Evolutionary conservation across 2,329 filamentous ascomycete species (phyloP).

Genomic region (Zopfia rhizophila): DNA sequence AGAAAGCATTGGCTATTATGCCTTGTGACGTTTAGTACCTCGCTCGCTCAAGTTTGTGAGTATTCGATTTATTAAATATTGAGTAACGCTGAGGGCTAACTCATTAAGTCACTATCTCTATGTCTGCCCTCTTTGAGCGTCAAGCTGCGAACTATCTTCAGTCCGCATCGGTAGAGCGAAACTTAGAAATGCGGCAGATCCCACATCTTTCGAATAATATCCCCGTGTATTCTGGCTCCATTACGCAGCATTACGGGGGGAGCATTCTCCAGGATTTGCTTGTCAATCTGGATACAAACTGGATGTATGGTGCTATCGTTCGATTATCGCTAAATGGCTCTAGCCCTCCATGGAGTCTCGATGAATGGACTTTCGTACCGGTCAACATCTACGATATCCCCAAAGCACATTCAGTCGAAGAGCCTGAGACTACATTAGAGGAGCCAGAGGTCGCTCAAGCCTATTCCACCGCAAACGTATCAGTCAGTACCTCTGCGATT

Average conservation of each 20-base stretch:
- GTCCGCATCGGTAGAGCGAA: slow-evolving; percentile 6
- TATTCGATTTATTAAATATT: background rate
- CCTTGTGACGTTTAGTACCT: slow-evolving; percentile 20
- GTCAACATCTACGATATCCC: slow-evolving; percentile 21
- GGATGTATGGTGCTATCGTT: slow-evolving; percentile 24
- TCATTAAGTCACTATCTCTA: slow-evolving; percentile 23
- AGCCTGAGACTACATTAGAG: no score
- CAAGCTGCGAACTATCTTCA: slow-evolving; percentile 11
- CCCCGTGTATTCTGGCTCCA: slow-evolving; percentile 1
- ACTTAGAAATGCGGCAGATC: slow-evolving; percentile 18
- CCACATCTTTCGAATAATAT: slow-evolving; percentile 11
- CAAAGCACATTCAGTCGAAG: no score
- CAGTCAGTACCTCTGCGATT: slow-evolving; percentile 18
- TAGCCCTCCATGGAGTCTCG: slow-evolving; percentile 23
- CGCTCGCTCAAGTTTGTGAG: slow-evolving; percentile 27
- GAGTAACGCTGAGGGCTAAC: background rate
- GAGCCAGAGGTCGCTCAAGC: no score
- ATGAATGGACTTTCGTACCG: slow-evolving; percentile 29
- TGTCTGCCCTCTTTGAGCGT: slow-evolving; percentile 32
- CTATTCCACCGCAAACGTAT: slow-evolving; percentile 15
- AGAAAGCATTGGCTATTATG: slow-evolving; percentile 26
- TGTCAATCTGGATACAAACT: slow-evolving; percentile 17
- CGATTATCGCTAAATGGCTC: slow-evolving; percentile 23
- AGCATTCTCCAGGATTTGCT: slow-evolving; percentile 14
- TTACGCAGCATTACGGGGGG: slow-evolving; percentile 13